Percentiles rank a stretch among this genome's conserved stretches.
Evolutionary conservation across 1,139 yeast genomes (phyloP).

Genomic region (Geotrichum reessii): DNA sequence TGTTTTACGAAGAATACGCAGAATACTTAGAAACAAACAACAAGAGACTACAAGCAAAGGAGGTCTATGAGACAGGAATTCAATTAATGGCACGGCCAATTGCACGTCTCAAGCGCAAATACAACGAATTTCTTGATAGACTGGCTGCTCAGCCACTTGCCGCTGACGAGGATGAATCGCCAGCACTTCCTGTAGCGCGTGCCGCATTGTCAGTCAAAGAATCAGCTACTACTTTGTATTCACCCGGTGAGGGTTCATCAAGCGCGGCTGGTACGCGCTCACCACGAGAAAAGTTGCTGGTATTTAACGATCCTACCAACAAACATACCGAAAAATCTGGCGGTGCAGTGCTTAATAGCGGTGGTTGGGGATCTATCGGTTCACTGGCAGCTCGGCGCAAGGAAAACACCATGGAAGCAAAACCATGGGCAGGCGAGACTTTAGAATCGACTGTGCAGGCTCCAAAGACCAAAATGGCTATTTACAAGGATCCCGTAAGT

Average conservation of each 20-base stretch:
- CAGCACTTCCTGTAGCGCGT: constrained; percentile 24
- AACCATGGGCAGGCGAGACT: constrained; percentile 65
- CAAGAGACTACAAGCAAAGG: constrained; percentile 53
- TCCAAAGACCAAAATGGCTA: constrained; percentile 31
- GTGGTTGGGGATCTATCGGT: constrained; percentile 51
- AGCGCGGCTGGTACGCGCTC: constrained; percentile 5
- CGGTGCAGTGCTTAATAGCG: constrained; percentile 17
- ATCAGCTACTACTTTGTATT: constrained; percentile 20
- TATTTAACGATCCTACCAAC: constrained; percentile 33
- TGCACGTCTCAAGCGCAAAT: constrained; percentile 48
- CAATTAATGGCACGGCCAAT: constrained; percentile 58
- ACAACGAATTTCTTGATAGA: constrained; percentile 45
- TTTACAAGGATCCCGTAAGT: constrained; percentile 40
- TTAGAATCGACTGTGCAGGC: constrained; percentile 38
- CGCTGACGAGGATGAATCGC: constrained; percentile 35
- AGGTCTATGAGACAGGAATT: constrained; percentile 60
- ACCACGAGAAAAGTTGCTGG: constrained; percentile 26
- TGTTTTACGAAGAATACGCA: constrained; percentile 80
- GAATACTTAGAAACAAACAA: constrained; percentile 52
- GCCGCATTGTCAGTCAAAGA: constrained; percentile 19
- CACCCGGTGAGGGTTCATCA: constrained; percentile 5
- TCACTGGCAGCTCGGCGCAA: constrained; percentile 49
- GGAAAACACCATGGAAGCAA: constrained; percentile 56
- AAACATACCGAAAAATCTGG: constrained; percentile 24
- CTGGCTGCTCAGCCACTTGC: constrained; percentile 29